A percentile compares a stretch with the other conserved stretches of the same genome.
These are phyloP conservation scores for Marchantia paleacea DNA, from an alignment of 225 moss, liverwort and hornwort genomes.

Conservation along the genomic window DNA sequence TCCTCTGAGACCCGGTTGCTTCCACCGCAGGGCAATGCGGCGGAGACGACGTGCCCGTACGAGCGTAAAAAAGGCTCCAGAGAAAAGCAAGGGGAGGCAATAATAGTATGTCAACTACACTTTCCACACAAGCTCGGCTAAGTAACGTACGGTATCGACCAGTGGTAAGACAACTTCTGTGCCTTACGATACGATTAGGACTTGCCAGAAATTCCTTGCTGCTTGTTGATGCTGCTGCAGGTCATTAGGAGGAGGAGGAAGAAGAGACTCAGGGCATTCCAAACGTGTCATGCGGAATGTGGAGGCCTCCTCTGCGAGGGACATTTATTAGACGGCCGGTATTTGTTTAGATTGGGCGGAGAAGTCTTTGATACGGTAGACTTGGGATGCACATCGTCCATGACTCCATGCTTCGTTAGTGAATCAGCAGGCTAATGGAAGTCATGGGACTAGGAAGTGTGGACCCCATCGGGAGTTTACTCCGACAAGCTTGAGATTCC, in stretches of 20 bases:
- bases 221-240: background rate
- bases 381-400: background rate
- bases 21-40: too few species aligned
- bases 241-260: background rate
- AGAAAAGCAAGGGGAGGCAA: background rate
- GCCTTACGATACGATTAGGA: background rate
- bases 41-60: too few species aligned
- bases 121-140: background rate
- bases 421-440: background rate
- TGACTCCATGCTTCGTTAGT: too few species aligned
- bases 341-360: background rate
- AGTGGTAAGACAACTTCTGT: background rate
- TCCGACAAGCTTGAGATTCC: slow-evolving; percentile 5
- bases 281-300: background rate
- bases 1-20: too few species aligned
- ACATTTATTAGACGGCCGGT: background rate
- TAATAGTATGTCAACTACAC: background rate
- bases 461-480: background rate
- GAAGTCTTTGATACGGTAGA: background rate
- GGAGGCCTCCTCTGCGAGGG: background rate
- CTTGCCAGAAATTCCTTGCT: too few species aligned
- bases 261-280: background rate
- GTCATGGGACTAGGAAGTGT: background rate
- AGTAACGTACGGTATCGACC: background rate
- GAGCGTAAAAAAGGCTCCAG: too few species aligned